phyloP scores from a whole-genome alignment of 345 rosid species.

The Brassica napus region DNA sequence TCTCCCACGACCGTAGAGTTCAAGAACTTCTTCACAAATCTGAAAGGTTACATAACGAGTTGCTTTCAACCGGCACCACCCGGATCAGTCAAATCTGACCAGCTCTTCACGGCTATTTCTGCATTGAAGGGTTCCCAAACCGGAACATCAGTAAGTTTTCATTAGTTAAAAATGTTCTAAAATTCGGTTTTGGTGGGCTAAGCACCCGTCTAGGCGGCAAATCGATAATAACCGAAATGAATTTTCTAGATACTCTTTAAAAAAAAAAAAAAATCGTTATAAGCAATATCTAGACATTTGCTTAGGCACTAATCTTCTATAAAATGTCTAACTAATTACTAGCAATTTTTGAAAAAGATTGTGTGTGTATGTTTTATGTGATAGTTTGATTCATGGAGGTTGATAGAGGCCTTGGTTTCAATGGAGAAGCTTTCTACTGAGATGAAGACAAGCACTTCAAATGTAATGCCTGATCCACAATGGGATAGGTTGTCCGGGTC shows the following conservation, averaged over 20 bases:
- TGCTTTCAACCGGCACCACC: not conserved
- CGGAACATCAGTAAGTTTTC: constrained; percentile 6
- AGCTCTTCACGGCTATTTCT: constrained; percentile 1
- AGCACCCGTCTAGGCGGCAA: no score
- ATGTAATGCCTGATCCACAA: not conserved
- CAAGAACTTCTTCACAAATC: not conserved
- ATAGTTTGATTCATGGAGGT: constrained; percentile 9
- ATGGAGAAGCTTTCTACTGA: constrained; percentile 2
- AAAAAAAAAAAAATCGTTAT: no score
- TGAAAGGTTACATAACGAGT: not conserved
- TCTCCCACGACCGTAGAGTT: not conserved
- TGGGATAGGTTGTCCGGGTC: constrained; percentile 4
- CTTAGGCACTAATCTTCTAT: no score
- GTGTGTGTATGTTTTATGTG: not conserved
- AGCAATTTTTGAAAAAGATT: not conserved
- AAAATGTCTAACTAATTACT: no score
- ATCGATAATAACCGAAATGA: no score
- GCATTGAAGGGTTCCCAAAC: not conserved
- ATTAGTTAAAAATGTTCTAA: not conserved
- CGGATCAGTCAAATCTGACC: constrained; percentile 8
- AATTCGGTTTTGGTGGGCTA: no score
- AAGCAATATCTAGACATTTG: no score
- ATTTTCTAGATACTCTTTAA: no score
- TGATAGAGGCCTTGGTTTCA: not conserved
- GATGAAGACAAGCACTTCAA: not conserved